Base-by-base conservation (phyloP, 1,139 yeast species). In the Kluyveromyces sp. region DNA sequence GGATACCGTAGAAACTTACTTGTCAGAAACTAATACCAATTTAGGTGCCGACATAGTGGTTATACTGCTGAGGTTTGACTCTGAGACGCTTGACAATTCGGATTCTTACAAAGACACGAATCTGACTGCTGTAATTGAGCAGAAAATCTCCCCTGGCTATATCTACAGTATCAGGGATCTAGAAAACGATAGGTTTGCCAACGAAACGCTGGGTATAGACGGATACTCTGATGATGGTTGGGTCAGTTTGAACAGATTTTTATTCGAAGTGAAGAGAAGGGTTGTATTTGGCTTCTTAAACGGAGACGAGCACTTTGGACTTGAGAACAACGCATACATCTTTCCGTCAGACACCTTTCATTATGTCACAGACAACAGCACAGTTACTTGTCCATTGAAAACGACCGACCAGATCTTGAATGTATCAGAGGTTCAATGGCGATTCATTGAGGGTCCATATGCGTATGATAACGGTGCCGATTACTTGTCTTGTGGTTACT, bases 11-110 rank as follows among this genome's bases (percentile, higher is more conserved):
- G 45, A 60, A n/a, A 39, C 41, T 0, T 82, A 67, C 52, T 53
- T 82, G 9, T 40, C 45, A 0, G 55, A 49, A 1, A 78, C 88
- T 2, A 78, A 83, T 49, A 75, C 79, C 18, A 73, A 74, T 46
- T 54, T 80, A 49, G 68, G 74, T 16, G 83, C 78, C 1, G 74
- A 77, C 55, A 55, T 78, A 28, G 37, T 84, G n/a, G 69, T 71
- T 40, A 30, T 86, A 17, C 58, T 80, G n/a, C 56, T 82, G 44
- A 72, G 73, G 46, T 63, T 77, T 44, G 66, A 65, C n/a, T 47
- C 51, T 58, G 3, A 40, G 60, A 31, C 43, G 48, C 39, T 39
- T 42, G 41, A 47, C 40, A 47, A 39, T 31, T 46, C 30, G 41
- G 42, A 36, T 48, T 41, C 7, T 39, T 29, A 9, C 46, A 44